These are phyloP conservation scores for Aspergillus costaricaensis DNA, from an alignment of 2,329 filamentous ascomycete genomes.

Conservation along the genomic window DNA sequence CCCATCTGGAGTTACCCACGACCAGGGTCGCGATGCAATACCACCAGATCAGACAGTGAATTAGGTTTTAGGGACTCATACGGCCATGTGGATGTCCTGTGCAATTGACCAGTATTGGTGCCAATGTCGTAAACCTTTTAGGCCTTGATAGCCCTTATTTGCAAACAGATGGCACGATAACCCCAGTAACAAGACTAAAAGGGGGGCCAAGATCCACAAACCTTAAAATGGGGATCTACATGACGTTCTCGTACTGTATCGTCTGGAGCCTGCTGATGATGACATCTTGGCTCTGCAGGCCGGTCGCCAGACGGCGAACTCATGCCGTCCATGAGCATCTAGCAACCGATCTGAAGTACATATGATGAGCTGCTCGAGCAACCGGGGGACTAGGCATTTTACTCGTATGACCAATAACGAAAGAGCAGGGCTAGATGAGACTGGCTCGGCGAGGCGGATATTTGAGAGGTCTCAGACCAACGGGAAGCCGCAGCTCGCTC, in stretches of 20 bases:
- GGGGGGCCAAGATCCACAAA: slow-evolving; percentile 7
- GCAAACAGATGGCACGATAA: slow-evolving; percentile 32
- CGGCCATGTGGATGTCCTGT: slow-evolving; percentile 34
- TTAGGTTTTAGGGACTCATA: slow-evolving; percentile 29
- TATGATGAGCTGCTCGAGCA: slow-evolving; percentile 19
- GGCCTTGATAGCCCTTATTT: slow-evolving; percentile 23
- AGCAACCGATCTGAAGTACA: slow-evolving; percentile 21
- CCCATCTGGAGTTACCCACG: slow-evolving; percentile 33
- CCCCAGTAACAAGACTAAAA: slow-evolving; percentile 17
- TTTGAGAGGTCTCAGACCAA: slow-evolving; percentile 35
- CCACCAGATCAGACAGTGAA: slow-evolving; percentile 23
- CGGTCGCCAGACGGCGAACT: slow-evolving; percentile 5
- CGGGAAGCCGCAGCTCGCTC: slow-evolving; percentile 35
- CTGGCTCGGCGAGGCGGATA: slow-evolving; percentile 26
- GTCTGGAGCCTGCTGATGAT: not conserved
- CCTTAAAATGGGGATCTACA: slow-evolving; percentile 7
- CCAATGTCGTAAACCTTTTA: slow-evolving; percentile 13
- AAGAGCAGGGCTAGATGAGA: slow-evolving; percentile 7
- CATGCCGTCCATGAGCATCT: slow-evolving; percentile 15
- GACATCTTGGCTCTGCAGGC: not conserved
- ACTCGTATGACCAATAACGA: slow-evolving; percentile 26
- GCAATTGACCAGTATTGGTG: slow-evolving; percentile 19
- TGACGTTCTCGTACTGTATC: slow-evolving; percentile 16
- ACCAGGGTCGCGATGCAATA: slow-evolving; percentile 21
- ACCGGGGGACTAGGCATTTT: slow-evolving; percentile 27